Conservation (phyloP, 495 filamentous ascomycete species). For the Podospora pseudocomata region DNA sequence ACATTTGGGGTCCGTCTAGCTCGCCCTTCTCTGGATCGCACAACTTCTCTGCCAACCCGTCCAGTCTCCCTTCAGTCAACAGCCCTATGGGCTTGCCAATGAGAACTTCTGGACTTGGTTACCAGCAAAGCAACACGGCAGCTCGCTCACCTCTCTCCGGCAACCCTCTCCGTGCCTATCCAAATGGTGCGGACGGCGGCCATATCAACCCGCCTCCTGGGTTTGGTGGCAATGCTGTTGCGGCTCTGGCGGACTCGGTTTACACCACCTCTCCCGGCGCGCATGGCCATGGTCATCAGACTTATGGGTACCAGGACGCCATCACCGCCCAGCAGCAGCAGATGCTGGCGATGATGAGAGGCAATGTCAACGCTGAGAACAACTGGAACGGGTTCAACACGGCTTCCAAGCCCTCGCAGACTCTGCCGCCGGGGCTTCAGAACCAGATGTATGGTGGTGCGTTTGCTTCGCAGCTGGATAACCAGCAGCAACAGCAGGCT, state of each 20-base stretch:
- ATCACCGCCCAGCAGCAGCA: background rate
- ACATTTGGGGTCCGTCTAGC: conserved; percentile 13
- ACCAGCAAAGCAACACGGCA: background rate
- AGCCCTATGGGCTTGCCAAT: conserved; percentile 29
- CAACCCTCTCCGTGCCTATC: background rate
- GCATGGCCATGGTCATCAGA: background rate
- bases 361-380: background rate
- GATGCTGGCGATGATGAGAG: background rate
- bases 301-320: background rate
- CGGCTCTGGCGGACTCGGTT: background rate
- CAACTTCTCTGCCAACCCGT: conserved; percentile 22
- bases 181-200: too few species aligned
- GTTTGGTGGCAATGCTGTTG: background rate
- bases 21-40: conserved; percentile 24
- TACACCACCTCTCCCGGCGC: background rate
- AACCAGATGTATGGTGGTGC: background rate
- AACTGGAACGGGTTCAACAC: background rate
- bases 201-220: conserved; percentile 7
- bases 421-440: background rate
- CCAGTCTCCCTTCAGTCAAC: conserved; percentile 30
- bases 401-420: background rate
- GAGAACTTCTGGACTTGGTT: conserved; percentile 6
- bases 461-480: background rate
- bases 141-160: conserved; percentile 8
- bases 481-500: background rate